Base-by-base conservation (phyloP, 768 basidiomycete species). In the Phanerochaete sordida region DNA sequence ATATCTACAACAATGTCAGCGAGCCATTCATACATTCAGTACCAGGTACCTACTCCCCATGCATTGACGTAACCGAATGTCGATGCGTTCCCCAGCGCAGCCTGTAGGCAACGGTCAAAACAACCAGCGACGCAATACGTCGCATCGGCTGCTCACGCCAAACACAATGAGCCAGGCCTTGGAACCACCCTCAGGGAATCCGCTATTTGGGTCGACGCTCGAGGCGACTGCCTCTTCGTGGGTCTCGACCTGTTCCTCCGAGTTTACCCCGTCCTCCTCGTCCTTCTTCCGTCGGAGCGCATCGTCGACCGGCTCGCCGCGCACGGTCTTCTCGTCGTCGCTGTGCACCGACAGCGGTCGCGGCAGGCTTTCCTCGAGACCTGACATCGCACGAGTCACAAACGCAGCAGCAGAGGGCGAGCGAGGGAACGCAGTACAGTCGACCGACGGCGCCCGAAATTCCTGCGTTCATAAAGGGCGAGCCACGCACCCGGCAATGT, bases 61-160 rank as follows among this genome's bases (percentile, higher is more conserved):
- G 85, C 80, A 64, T 88, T 90, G 4, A 88, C 82, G 61, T 84
- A 84, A 27, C 90, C 90, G 70, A 89, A 85, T 73, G 81, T 77
- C 21, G 80, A 72, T 58, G 75, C 76, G 3, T 72, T 70, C 76
- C 53, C 81, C 45, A 80, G 76, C 19, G 63, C 39, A 51, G 44
- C 35, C 59, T 70, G 35, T 1, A 26, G 13, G 50, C 56, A 11
- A 58, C 13, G 4, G n/a, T 55, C 37, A 6, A 28, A 4, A 21
- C 24, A 23, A 19, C 7, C 24, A 9, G 4, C 23, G 28, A 9
- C 5, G 11, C 16, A 3, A 50, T 7, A 9, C 4, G 16, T 26
- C 6, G 2, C 8, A 50, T 3, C 24, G 8, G 5, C 15, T 16
- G 50, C 57, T n/a, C 31, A 58, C 57, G 2, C 54, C 53, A 27